These are phyloP conservation scores for Psilocybe azurescens DNA, from an alignment of 768 basidiomycete species.

Conservation along the genomic window DNA sequence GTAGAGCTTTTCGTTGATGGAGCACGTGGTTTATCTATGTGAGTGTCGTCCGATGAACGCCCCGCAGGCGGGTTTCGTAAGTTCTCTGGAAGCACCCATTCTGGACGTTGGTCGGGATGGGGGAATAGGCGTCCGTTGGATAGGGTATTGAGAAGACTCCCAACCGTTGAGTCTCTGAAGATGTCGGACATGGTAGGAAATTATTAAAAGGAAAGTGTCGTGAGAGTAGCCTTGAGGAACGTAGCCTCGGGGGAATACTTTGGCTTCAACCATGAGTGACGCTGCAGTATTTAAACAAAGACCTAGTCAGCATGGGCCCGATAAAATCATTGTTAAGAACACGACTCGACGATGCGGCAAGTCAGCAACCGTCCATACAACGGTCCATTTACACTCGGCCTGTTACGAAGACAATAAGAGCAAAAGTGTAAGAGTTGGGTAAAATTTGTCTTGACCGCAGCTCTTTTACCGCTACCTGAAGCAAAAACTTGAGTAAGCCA, in stretches of 20 bases:
- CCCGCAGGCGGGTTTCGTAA: not conserved
- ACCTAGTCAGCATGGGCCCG: not conserved
- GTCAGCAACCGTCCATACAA: not conserved
- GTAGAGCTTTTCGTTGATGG: not conserved
- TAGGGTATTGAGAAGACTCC: not conserved
- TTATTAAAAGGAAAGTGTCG: not conserved
- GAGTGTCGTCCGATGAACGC: not conserved
- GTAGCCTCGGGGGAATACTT: not conserved
- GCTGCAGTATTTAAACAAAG: not conserved
- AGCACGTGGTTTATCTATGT: not conserved
- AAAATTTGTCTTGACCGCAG: not conserved
- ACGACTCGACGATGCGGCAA: not conserved
- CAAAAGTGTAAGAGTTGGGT: not conserved
- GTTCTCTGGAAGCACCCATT: not conserved
- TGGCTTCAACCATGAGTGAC: not conserved
- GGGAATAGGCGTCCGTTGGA: not conserved
- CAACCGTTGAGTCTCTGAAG: not conserved
- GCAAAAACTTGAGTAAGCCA: no score
- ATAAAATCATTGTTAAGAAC: not conserved
- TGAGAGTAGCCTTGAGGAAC: not conserved
- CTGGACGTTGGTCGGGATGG: not conserved
- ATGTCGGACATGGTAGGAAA: not conserved
- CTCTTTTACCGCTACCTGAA: not conserved
- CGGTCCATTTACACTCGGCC: not conserved
- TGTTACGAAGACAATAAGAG: not conserved